Evolutionary conservation across 106 monocot genomes (phyloP).

Genomic region (Narthecium ossifragum): DNA sequence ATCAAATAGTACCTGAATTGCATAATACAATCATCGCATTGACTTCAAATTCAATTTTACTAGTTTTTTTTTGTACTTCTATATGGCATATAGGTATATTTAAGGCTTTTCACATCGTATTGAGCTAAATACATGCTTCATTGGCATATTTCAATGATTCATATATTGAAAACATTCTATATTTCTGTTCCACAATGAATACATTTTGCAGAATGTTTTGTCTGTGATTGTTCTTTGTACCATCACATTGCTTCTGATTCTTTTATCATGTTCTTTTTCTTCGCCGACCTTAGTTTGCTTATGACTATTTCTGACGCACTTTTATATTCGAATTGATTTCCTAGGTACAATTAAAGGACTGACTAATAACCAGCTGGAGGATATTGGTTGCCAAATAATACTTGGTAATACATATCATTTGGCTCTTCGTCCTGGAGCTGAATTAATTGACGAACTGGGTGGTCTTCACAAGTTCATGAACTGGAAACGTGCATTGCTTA

Average conservation of each 20-base stretch:
- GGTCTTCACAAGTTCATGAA: conserved; percentile 99
- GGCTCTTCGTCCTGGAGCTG: conserved; percentile 86
- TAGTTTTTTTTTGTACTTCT: no score
- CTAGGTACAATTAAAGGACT: conserved; percentile 94
- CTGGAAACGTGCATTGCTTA: conserved; percentile 93
- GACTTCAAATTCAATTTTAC: no score
- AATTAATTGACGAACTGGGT: conserved; percentile 88
- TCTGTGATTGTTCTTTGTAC: not conserved
- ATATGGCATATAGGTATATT: not conserved
- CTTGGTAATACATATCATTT: conserved; percentile 97
- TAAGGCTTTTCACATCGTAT: not conserved
- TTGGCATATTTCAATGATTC: not conserved
- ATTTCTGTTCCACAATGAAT: not conserved
- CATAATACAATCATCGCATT: no score
- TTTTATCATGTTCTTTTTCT: not conserved
- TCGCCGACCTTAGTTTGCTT: not conserved
- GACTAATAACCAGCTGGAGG: conserved; percentile 90
- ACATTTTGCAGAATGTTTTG: not conserved
- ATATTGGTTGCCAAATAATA: conserved; percentile 98
- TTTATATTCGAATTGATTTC: no score
- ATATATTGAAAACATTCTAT: not conserved
- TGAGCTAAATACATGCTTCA: not conserved
- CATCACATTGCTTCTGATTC: not conserved
- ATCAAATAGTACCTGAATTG: no score
- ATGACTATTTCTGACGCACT: not conserved